Evolutionary conservation across 495 filamentous ascomycete species (phyloP), one percentile per base, ranked within the genome.

Genomic region (Xylaria longipes): DNA sequence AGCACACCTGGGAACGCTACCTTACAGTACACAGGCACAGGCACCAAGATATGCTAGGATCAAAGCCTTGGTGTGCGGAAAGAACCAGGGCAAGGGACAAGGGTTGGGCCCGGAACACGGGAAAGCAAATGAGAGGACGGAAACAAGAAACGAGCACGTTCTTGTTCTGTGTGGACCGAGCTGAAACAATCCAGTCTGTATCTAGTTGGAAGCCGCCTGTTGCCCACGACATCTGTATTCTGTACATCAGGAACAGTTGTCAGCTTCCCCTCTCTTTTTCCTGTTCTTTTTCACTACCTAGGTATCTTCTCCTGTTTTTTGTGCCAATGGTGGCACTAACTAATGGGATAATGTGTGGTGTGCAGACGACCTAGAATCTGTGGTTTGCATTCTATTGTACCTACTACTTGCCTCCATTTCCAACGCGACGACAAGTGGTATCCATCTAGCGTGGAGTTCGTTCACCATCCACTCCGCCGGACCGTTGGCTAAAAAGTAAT

Each of bases 81-180:
- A 41, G 60, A 43, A 17, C 57, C 31, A 43, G 60, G 60, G n/a
- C 22, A 63, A 15, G 37, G 22, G 22, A 25, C 20, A 63, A 29
- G 60, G 60, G 22, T 8, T 4, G 8, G 12, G 60, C 37, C 37
- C 60, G 60, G 60, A 63, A 63, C 60, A 43, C 37, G 60, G 60
- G 60, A 63, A 63, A 63, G 37, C 60, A 63, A 27, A 63, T 43
- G 35, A 63, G 37, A 41, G 60, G n/a, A 41, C 22, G 60, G 60
- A 63, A 63, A 63, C 60, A 63, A 22, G 48, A 52, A 61, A 37
- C 58, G 29, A 41, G 58, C 58, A 62, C 17, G 54, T 60, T 37
- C 33, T 60, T n/a, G 57, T 37, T 37, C 57, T 56, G 33, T 33
- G 25, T 37, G 63, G 27, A 22, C 29, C 39, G 63, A 15, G 45